phyloP scores from a whole-genome alignment of 2,329 filamentous ascomycete species.

The Pseudofabraea citricarpa region DNA sequence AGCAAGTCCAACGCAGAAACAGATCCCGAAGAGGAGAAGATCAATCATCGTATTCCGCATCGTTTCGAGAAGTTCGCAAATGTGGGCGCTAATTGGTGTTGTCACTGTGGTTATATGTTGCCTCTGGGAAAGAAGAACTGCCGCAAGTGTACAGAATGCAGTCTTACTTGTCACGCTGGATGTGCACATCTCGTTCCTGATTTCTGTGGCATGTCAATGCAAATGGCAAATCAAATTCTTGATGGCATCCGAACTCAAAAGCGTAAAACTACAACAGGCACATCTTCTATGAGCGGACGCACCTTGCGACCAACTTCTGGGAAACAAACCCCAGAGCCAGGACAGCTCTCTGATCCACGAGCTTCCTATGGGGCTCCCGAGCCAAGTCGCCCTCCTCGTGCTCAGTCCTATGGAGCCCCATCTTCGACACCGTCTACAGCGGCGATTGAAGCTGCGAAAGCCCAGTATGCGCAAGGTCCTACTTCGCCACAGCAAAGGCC shows the following conservation, averaged over 20 bases:
- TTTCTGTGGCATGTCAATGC: conserved; percentile 99
- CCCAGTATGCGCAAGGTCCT: conserved; percentile 50
- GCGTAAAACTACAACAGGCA: conserved; percentile 44
- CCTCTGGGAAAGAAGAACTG: conserved; percentile 94
- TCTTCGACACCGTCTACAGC: conserved; percentile 40
- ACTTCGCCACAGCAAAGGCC: conserved; percentile 42
- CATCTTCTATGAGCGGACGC: conserved; percentile 20
- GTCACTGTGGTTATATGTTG: conserved; percentile 94
- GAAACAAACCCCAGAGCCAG: conserved; percentile 15
- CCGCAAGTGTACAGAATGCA: conserved; percentile 89
- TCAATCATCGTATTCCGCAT: conserved; percentile 98
- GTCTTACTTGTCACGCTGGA: conserved; percentile 81
- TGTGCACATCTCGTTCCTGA: conserved; percentile 96
- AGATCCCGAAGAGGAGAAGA: conserved; percentile 97
- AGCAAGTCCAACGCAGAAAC: conserved; percentile 99
- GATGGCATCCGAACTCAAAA: conserved; percentile 80
- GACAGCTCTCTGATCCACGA: conserved; percentile 14
- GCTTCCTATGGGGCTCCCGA: conserved; percentile 25
- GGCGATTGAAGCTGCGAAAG: conserved; percentile 59
- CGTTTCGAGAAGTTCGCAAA: conserved; percentile 96
- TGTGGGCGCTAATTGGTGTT: conserved; percentile 98
- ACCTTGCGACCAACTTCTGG: conserved; percentile 21
- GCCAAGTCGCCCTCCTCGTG: conserved; percentile 21
- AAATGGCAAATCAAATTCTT: conserved; percentile 88
- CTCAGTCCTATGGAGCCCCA: conserved; percentile 31